Evolutionary conservation across 768 basidiomycete species (phyloP).

Genomic region (Leccinum longicurvipes): DNA sequence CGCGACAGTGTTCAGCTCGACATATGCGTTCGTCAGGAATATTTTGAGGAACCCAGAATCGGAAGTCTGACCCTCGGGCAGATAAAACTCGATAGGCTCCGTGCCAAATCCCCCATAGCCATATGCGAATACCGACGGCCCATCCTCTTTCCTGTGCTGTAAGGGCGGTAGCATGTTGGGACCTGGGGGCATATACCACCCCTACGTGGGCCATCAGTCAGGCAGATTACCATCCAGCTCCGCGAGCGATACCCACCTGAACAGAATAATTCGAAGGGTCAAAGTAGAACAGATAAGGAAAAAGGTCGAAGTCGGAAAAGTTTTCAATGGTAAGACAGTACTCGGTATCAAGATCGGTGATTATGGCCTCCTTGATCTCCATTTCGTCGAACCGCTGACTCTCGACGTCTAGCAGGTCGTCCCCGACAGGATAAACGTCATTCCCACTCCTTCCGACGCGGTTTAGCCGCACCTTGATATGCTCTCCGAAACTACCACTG

Average conservation of each 20-base stretch:
- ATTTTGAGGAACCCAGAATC: constrained; percentile 24
- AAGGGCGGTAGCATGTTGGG: constrained; percentile 10
- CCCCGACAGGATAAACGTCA: constrained; percentile 5
- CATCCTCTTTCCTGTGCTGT: neutral
- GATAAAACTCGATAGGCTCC: constrained; percentile 19
- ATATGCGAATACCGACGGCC: constrained; percentile 16
- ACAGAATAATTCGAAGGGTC: constrained; percentile 21
- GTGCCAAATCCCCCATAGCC: constrained; percentile 23
- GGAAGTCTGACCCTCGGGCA: neutral
- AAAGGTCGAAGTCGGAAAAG: constrained; percentile 14
- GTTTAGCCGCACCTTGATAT: constrained; percentile 10
- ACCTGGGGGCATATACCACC: constrained; percentile 15
- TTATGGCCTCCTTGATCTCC: constrained; percentile 9
- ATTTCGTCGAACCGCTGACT: constrained; percentile 2
- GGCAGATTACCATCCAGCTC: neutral
- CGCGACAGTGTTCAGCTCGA: constrained; percentile 13
- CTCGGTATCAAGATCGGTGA: constrained; percentile 9
- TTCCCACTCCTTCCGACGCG: neutral
- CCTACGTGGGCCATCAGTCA: neutral
- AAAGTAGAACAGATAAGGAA: constrained; percentile 25
- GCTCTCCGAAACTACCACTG: constrained; percentile 6
- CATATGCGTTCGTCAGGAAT: constrained; percentile 19
- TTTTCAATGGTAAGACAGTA: constrained; percentile 23
- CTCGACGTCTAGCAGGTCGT: constrained; percentile 9
- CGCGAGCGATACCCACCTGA: constrained; percentile 9